phyloP scores from a whole-genome alignment of 306 rosid genomes.

The Chamaecrista fasciculata region DNA sequence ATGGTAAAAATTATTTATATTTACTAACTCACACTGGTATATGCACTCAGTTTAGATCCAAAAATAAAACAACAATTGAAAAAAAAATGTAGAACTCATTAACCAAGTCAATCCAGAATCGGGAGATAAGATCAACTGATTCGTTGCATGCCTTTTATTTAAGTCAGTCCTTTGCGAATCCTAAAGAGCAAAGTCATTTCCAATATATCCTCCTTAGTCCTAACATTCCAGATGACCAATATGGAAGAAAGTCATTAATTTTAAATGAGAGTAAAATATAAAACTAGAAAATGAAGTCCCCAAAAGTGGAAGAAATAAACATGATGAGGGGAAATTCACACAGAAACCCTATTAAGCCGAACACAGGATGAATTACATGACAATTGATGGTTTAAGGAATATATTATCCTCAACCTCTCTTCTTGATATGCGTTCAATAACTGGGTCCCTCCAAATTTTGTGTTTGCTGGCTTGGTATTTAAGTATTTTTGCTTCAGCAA shows the following conservation, averaged over 20 bases:
- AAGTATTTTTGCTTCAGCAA: neutral
- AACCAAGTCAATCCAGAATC: neutral
- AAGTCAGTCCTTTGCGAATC: no score
- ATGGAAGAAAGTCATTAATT: neutral
- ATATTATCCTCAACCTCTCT: neutral
- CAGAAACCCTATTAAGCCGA: neutral
- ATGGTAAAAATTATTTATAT: neutral
- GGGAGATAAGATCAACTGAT: neutral
- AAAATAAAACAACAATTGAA: neutral
- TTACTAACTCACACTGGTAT: neutral
- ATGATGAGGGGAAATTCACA: no score
- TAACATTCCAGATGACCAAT: no score
- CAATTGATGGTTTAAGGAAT: neutral
- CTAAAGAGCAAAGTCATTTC: no score
- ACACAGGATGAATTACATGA: neutral
- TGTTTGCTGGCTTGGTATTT: no score
- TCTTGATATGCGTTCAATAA: neutral
- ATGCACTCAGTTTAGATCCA: neutral
- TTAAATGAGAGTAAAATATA: neutral
- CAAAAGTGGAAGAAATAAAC: neutral
- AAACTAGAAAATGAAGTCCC: neutral
- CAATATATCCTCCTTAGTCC: no score
- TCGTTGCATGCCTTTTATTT: neutral
- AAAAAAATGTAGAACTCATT: neutral
- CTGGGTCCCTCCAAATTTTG: neutral